These are phyloP conservation scores for Intubia oerlemansii DNA, from an alignment of 2,329 filamentous ascomycete genomes.

Conservation along the genomic window DNA sequence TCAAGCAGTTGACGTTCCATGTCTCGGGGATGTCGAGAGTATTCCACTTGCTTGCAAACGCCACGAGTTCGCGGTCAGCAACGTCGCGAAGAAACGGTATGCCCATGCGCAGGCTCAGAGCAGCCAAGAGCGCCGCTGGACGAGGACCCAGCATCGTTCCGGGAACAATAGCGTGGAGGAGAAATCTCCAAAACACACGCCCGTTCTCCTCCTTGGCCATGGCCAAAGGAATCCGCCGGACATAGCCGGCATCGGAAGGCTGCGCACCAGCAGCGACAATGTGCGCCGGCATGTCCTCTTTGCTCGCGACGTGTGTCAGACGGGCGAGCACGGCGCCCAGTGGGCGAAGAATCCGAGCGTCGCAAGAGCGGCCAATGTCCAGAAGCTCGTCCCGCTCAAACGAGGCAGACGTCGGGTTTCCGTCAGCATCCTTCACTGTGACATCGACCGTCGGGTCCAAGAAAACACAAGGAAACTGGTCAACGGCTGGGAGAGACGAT, in stretches of 20 bases:
- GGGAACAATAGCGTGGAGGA: slow-evolving; percentile 24
- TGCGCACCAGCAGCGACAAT: no score
- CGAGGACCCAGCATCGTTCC: slow-evolving; percentile 24
- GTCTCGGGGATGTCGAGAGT: slow-evolving; percentile 24
- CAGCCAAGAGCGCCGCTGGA: slow-evolving; percentile 23
- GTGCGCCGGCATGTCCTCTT: slow-evolving; percentile 21
- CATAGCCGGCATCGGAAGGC: no score
- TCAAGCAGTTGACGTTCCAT: slow-evolving; percentile 23
- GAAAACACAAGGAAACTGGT: slow-evolving; percentile 24
- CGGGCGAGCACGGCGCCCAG: slow-evolving; percentile 24
- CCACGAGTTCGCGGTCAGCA: slow-evolving; percentile 19
- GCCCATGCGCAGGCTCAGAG: slow-evolving; percentile 25
- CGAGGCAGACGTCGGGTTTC: no score
- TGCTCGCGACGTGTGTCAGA: slow-evolving; percentile 20
- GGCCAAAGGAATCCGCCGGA: no score
- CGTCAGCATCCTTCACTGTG: background rate
- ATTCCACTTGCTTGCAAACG: slow-evolving; percentile 23
- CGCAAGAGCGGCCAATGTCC: slow-evolving; percentile 29
- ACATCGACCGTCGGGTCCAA: slow-evolving; percentile 25
- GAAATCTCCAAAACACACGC: slow-evolving; percentile 23
- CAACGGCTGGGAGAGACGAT: slow-evolving; percentile 14
- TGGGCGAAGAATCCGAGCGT: slow-evolving; percentile 22
- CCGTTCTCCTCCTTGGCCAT: slow-evolving; percentile 12
- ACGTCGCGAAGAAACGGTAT: slow-evolving; percentile 18
- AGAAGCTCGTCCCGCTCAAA: slow-evolving; percentile 24